Conservation (phyloP, 1,284 basidiomycete genomes). For the Ustilago curta region DNA sequence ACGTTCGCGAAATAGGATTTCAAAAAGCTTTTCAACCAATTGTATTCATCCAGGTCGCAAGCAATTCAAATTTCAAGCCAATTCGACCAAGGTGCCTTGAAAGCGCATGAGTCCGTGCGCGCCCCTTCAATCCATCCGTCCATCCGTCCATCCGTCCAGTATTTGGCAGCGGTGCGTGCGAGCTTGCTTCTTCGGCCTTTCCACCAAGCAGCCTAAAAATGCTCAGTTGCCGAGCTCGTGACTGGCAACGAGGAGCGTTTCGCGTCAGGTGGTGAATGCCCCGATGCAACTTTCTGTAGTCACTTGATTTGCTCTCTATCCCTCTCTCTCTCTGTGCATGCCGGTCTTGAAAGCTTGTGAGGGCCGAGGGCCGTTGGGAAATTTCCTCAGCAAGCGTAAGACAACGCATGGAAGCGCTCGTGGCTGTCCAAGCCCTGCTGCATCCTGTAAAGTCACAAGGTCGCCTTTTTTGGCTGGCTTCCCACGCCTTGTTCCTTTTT, state of each 20-base stretch:
- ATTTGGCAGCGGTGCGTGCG: neutral
- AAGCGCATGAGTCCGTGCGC: slow-evolving; percentile 21
- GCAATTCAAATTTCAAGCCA: too few species aligned
- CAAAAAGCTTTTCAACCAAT: too few species aligned
- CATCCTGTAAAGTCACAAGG: slow-evolving; percentile 4
- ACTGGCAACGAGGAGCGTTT: too few species aligned
- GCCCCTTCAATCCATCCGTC: slow-evolving; percentile 1
- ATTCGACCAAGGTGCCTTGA: neutral
- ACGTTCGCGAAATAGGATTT: neutral
- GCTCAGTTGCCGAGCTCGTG: slow-evolving; percentile 3
- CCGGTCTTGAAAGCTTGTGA: neutral
- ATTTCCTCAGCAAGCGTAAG: too few species aligned
- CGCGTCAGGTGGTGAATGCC: too few species aligned
- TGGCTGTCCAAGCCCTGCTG: neutral
- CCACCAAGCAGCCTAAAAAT: neutral
- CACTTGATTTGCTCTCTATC: neutral
- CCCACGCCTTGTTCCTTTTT: neutral
- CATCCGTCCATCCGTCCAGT: slow-evolving; percentile 3
- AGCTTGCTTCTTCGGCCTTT: neutral
- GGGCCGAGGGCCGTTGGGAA: slow-evolving; percentile 1
- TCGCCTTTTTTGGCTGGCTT: neutral
- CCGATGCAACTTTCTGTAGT: too few species aligned
- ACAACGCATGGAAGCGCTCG: neutral
- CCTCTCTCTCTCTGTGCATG: neutral
- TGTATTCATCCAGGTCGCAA: too few species aligned